Percentiles rank a stretch among this genome's conserved stretches.
phyloP scores from a whole-genome alignment of 129 eudicot species.

The Centella asiatica region DNA sequence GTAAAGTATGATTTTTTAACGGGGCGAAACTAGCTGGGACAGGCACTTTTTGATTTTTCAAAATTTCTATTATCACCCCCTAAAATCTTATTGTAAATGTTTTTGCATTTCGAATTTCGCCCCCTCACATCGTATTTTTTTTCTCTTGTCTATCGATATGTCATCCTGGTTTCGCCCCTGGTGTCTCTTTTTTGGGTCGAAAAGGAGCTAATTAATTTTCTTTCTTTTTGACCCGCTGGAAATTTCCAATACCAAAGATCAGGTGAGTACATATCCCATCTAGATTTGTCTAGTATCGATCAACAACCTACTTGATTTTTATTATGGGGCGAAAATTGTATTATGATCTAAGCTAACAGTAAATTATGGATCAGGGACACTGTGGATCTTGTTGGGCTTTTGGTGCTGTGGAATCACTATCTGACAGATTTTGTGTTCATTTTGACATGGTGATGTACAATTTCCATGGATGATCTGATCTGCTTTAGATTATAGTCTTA shows the following conservation, averaged over 20 bases:
- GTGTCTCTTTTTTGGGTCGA: no score
- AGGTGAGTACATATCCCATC: conserved; percentile 27
- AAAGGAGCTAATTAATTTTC: conserved; percentile 12
- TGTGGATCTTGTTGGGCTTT: conserved; percentile 87
- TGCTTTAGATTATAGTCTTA: neutral
- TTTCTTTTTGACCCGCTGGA: conserved; percentile 3
- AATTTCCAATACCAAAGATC: conserved; percentile 32
- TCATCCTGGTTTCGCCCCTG: no score
- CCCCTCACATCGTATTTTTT: no score
- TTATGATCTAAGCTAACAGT: neutral
- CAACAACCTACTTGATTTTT: neutral
- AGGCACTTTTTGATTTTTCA: no score
- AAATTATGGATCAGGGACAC: conserved; percentile 42
- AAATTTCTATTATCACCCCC: no score
- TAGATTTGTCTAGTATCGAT: neutral
- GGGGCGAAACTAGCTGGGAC: no score
- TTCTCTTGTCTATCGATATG: no score
- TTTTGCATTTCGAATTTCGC: no score
- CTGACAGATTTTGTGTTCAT: conserved; percentile 62
- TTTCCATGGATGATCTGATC: neutral
- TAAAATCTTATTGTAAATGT: no score
- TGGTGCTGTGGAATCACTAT: conserved; percentile 61
- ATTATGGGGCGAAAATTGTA: no score
- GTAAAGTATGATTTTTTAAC: conserved; percentile 3
- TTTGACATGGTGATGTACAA: conserved; percentile 32